Base-by-base conservation (phyloP, 306 rosid genomes). In the Psophocarpus tetragonolobus region DNA sequence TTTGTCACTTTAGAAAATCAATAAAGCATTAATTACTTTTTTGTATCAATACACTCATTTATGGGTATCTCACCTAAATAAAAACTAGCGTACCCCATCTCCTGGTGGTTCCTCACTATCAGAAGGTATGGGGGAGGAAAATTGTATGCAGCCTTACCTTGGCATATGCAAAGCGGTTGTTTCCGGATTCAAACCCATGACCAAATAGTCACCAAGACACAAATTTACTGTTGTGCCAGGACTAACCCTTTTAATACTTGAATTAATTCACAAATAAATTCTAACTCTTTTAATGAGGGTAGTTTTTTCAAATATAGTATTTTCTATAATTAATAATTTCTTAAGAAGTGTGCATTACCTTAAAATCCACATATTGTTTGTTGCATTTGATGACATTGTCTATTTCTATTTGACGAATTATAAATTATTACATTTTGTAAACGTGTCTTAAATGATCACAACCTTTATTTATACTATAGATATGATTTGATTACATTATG, bases 401-500 rank as follows among this genome's bases (percentile, higher is more conserved):
- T 35, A 45, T 76, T 67, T 50, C 27, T 58, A 8, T 48, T 47
- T 71, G 13, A 38, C 10, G 2, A 29, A 29, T n/a, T 79, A 39
- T 80, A 36, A 39, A 7, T 60, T 79, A 26, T 80, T 81, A 57
- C 75, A n/a, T n/a, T n/a, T n/a, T n/a, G n/a, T n/a, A n/a, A n/a
- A n/a, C n/a, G n/a, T n/a, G n/a, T n/a, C n/a, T n/a, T n/a, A n/a
- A n/a, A n/a, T n/a, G n/a, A n/a, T n/a, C n/a, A n/a, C n/a, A n/a
- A n/a, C n/a, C n/a, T n/a, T n/a, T n/a, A n/a, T n/a, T n/a, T n/a
- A n/a, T n/a, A n/a, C n/a, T n/a, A n/a, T n/a, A n/a, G n/a, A n/a
- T n/a, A n/a, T n/a, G n/a, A n/a, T n/a, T n/a, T n/a, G n/a, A n/a
- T n/a, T n/a, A n/a, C n/a, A n/a, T n/a, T n/a, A n/a, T n/a, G n/a